Conservation (phyloP, 2,329 filamentous ascomycete species). For the Fusarium sp. region DNA sequence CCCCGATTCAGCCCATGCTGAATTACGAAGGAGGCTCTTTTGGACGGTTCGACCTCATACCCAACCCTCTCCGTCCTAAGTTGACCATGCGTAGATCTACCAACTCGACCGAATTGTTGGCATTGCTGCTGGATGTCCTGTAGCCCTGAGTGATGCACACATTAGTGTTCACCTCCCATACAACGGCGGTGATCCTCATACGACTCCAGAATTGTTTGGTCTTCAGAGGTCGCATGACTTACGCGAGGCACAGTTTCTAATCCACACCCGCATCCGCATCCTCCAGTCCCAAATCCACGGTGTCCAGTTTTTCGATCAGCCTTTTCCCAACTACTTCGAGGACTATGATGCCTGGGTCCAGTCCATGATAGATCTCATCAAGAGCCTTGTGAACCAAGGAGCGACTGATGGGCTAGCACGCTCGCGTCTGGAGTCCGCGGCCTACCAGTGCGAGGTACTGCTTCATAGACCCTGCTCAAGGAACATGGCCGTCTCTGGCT, state of each 20-base stretch:
- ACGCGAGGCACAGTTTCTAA: not conserved
- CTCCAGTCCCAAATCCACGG: not conserved
- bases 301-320: not conserved
- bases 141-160: not conserved
- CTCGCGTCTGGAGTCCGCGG: not conserved
- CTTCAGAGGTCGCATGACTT: not conserved
- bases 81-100: not conserved
- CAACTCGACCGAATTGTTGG: not conserved
- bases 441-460: slow-evolving; percentile 22
- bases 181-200: not conserved
- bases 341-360: slow-evolving; percentile 5
- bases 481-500: slow-evolving; percentile 19
- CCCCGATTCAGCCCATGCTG: not conserved
- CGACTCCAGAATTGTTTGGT: not conserved
- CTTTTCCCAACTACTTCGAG: not conserved
- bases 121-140: not conserved
- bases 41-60: not conserved
- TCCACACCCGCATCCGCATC: not conserved
- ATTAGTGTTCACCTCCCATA: not conserved
- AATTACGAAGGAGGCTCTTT: not conserved
- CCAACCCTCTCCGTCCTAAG: too few relatives aligned
- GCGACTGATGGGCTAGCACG: not conserved
- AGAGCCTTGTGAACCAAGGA: not conserved
- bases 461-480: slow-evolving; percentile 24
- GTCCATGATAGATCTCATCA: not conserved